Evolutionary conservation across 805 yeast genomes (phyloP), one percentile per base, ranked within the genome.

Genomic region (Metschnikowia bowlesiae): DNA sequence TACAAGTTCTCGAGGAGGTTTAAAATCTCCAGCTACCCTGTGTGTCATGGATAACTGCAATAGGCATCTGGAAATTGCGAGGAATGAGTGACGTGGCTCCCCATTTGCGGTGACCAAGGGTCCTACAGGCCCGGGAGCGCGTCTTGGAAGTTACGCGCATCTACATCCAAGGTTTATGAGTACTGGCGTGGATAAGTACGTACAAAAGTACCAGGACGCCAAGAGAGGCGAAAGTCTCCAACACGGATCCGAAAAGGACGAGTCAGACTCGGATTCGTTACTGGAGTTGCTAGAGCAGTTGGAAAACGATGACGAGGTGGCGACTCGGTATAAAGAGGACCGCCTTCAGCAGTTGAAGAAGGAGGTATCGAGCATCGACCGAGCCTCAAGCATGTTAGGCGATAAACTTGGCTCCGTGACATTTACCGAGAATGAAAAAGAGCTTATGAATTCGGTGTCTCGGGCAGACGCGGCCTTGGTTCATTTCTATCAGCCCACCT

Each of bases 401-500:
- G 65, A 68, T 8, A 76, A 79, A 2, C 69, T 70, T 58, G 61
- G 60, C n/a, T 32, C 47, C 8, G 52, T 58, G 26, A 51, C 66
- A 33, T 67, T 68, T 1, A 52, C 80, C 6, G 59, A 62, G 1
- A 74, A 75, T 33, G 95, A 87, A 62, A 80, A 80, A 50, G 76
- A 75, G 44, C 67, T 86, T 29, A 75, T 87, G 69, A 74, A 76
- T 41, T 59, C 68, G 2, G 80, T 85, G 1, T 67, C 83, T 6
- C 61, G 64, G 0, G 60, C 70, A 2, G 72, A 70, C 26, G 14
- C 44, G 4, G 56, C 62, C 9, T 73, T 75, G 2, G 75, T 87
- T 4, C 87, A 85, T 57, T 85, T 88, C 60, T 82, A 74, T 60
- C 82, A 84, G 53, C 80, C 81, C 8, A 67, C 70, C 29, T 88